These are phyloP conservation scores for Fusarium illudens DNA, from an alignment of 2,329 filamentous ascomycete species.

Conservation along the genomic window DNA sequence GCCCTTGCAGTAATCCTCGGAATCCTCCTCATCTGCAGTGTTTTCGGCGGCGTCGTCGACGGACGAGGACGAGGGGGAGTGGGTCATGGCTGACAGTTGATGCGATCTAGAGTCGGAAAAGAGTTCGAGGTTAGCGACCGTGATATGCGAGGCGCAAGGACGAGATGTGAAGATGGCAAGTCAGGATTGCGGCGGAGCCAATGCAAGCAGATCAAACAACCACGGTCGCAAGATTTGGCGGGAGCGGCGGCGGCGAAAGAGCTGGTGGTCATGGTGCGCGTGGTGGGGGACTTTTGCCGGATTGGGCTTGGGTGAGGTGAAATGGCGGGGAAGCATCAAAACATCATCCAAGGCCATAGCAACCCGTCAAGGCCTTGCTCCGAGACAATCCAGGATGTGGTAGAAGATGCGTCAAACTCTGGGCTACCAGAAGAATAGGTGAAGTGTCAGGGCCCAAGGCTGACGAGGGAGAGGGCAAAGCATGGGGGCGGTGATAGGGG, in stretches of 20 bases:
- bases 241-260: slow-evolving; percentile 37
- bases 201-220: slow-evolving; percentile 36
- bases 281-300: slow-evolving; percentile 43
- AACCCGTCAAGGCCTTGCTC: slow-evolving; percentile 25
- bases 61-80: slow-evolving; percentile 81
- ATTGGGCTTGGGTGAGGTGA: slow-evolving; percentile 42
- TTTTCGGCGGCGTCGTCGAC: slow-evolving; percentile 87
- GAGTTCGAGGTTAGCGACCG: slow-evolving; percentile 25
- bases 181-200: slow-evolving; percentile 31
- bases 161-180: slow-evolving; percentile 19
- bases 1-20: slow-evolving; percentile 98
- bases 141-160: slow-evolving; percentile 11
- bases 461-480: slow-evolving; percentile 2
- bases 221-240: slow-evolving; percentile 38
- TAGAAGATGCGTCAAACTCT: background rate
- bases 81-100: slow-evolving; percentile 67
- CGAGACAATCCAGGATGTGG: background rate
- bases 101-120: slow-evolving; percentile 55
- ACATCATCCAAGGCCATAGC: slow-evolving; percentile 36
- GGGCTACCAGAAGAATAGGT: slow-evolving; percentile 5
- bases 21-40: slow-evolving; percentile 97
- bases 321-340: slow-evolving; percentile 44
- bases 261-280: slow-evolving; percentile 35
- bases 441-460: background rate
- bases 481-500: slow-evolving; percentile 15